phyloP scores from a whole-genome alignment of 129 eudicot genomes.

The Tanacetum coccineum region DNA sequence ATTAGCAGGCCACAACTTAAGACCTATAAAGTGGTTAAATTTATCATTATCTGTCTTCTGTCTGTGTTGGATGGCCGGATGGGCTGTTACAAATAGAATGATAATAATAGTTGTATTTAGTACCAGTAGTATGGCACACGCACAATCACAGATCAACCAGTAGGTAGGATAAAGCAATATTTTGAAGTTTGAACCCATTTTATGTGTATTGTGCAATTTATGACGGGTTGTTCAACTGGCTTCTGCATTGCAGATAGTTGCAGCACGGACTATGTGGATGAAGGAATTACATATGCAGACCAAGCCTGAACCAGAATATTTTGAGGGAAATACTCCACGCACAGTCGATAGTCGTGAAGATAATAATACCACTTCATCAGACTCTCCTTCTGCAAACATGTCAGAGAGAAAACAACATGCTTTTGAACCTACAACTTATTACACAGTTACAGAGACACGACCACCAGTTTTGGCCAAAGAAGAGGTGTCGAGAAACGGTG shows the following conservation, averaged over 20 bases:
- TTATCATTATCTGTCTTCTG: too few species aligned
- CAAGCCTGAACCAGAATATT: slow-evolving; percentile 40
- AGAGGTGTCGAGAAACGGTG: slow-evolving; percentile 28
- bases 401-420: slow-evolving; percentile 24
- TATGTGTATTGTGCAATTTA: too few species aligned
- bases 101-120: too few species aligned
- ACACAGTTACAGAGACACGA: slow-evolving; percentile 30
- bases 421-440: slow-evolving; percentile 30
- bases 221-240: background rate
- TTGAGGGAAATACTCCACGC: slow-evolving; percentile 20
- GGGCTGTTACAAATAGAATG: too few species aligned
- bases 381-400: slow-evolving; percentile 27
- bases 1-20: too few species aligned
- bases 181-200: too few species aligned
- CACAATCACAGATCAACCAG: too few species aligned
- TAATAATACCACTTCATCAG: slow-evolving; percentile 30
- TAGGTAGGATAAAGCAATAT: too few species aligned
- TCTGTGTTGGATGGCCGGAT: too few species aligned
- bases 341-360: slow-evolving; percentile 35
- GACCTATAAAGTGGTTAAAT: too few species aligned
- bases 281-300: slow-evolving; percentile 70
- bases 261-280: slow-evolving; percentile 85
- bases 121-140: too few species aligned
- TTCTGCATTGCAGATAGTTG: slow-evolving; percentile 47
- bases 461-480: slow-evolving; percentile 34